These are phyloP conservation scores for Proliferodiscus dingleyae DNA, from an alignment of 2,329 filamentous ascomycete genomes.

Conservation along the genomic window DNA sequence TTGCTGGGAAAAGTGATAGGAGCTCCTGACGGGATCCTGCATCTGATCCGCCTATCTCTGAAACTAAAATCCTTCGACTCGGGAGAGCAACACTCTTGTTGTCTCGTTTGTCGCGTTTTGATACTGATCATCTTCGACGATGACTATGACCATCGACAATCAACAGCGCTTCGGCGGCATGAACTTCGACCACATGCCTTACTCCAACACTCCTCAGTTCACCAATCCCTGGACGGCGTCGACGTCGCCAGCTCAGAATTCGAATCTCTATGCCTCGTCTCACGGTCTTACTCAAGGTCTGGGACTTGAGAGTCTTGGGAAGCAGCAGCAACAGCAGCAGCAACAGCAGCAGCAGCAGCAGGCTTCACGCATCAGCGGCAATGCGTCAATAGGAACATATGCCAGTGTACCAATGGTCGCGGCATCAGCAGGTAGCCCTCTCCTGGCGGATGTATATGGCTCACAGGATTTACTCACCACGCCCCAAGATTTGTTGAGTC, in stretches of 20 bases:
- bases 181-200: slow-evolving; percentile 77
- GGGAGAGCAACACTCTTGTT: slow-evolving; percentile 4
- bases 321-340: slow-evolving; percentile 36
- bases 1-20: slow-evolving; percentile 18
- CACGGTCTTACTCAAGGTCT: slow-evolving; percentile 57
- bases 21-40: slow-evolving; percentile 28
- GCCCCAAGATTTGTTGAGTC: slow-evolving; percentile 68
- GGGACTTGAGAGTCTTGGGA: slow-evolving; percentile 51
- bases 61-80: slow-evolving; percentile 13
- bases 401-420: slow-evolving; percentile 67
- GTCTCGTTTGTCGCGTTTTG: slow-evolving; percentile 5
- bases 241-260: slow-evolving; percentile 42
- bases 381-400: slow-evolving; percentile 63
- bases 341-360: slow-evolving; percentile 34
- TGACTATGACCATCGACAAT: slow-evolving; percentile 94
- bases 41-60: slow-evolving; percentile 27
- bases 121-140: slow-evolving; percentile 35
- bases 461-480: slow-evolving; percentile 64
- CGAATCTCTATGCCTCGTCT: slow-evolving; percentile 57
- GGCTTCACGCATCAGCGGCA: slow-evolving; percentile 52
- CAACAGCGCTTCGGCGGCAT: slow-evolving; percentile 76
- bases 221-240: slow-evolving; percentile 81
- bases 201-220: slow-evolving; percentile 65
- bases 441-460: slow-evolving; percentile 51
- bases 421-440: slow-evolving; percentile 68